phyloP scores from a whole-genome alignment of 108 stramenopile genomes.

The Cyclotella choctawhatcheeana region DNA sequence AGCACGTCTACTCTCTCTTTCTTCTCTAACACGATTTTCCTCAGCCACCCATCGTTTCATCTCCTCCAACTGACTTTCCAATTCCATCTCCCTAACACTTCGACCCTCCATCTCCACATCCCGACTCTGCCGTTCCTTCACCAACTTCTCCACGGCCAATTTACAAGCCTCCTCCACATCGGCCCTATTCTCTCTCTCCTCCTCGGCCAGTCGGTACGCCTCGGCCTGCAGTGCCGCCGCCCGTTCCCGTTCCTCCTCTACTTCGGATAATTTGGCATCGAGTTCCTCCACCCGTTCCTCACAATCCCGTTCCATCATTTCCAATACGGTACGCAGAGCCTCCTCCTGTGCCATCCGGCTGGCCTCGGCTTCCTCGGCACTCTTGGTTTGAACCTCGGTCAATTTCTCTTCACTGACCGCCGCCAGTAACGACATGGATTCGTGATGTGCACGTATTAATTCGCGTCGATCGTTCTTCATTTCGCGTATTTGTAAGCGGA shows the following conservation, averaged over 20 bases:
- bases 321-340: conserved; percentile 53
- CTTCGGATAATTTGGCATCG: conserved; percentile 37
- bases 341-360: conserved; percentile 46
- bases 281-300: conserved; percentile 49
- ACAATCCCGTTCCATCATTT: conserved; percentile 58
- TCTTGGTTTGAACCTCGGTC: conserved; percentile 40
- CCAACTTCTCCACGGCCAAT: conserved; percentile 44
- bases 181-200: conserved; percentile 25
- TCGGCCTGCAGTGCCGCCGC: conserved; percentile 38
- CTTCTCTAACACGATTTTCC: neutral
- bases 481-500: conserved; percentile 52
- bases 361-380: conserved; percentile 38
- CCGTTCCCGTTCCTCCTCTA: conserved; percentile 41
- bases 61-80: conserved; percentile 46
- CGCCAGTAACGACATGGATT: conserved; percentile 48
- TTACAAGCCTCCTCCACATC: conserved; percentile 47
- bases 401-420: conserved; percentile 54
- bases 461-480: conserved; percentile 51
- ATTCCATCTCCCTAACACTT: conserved; percentile 33
- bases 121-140: conserved; percentile 34
- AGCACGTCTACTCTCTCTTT: neutral
- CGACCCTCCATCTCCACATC: conserved; percentile 34
- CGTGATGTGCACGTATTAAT: conserved; percentile 50
- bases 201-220: conserved; percentile 31
- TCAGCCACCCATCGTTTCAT: conserved; percentile 32